Percentiles rank a stretch among this genome's conserved stretches.
These are phyloP conservation scores for Dianthus caryophyllus DNA, from an alignment of 148 eudicot species.

Conservation along the genomic window DNA sequence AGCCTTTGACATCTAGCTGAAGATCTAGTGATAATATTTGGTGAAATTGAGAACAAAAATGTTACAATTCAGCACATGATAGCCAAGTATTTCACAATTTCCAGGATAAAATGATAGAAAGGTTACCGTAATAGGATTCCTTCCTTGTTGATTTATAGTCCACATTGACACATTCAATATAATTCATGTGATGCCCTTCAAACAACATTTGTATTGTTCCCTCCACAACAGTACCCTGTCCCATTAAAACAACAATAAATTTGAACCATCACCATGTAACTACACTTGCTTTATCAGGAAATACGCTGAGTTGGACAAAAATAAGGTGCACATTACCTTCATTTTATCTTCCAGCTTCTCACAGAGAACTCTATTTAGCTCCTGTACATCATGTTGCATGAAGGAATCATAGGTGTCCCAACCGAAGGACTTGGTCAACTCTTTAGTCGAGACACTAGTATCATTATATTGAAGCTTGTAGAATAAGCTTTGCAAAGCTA, in stretches of 20 bases:
- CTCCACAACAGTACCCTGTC: conserved; percentile 97
- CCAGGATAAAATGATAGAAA: background rate
- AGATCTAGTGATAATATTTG: conserved; percentile 45
- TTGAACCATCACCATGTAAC: background rate
- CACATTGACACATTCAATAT: conserved; percentile 93
- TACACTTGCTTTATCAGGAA: conserved; percentile 4
- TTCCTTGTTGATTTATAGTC: conserved; percentile 90
- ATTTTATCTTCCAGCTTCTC: conserved; percentile 98
- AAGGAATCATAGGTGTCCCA: conserved; percentile 99
- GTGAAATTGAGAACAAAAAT: background rate
- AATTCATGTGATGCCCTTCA: conserved; percentile 97
- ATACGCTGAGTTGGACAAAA: background rate
- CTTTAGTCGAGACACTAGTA: conserved; percentile 92
- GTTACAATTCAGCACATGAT: background rate
- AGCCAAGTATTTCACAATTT: background rate
- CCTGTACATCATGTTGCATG: conserved; percentile 99
- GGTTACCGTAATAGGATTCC: conserved; percentile 89
- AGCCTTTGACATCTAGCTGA: conserved; percentile 98
- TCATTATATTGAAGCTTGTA: conserved; percentile 93
- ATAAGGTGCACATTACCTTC: conserved; percentile 51
- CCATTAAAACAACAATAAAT: conserved; percentile 25
- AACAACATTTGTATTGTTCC: conserved; percentile 92
- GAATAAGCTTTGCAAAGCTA: conserved; percentile 95
- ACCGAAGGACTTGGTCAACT: conserved; percentile 93
- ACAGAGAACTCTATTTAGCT: conserved; percentile 81